Evolutionary conservation across 2,329 filamentous ascomycete genomes (phyloP).

Genomic region (Tolypocladium tundrense): DNA sequence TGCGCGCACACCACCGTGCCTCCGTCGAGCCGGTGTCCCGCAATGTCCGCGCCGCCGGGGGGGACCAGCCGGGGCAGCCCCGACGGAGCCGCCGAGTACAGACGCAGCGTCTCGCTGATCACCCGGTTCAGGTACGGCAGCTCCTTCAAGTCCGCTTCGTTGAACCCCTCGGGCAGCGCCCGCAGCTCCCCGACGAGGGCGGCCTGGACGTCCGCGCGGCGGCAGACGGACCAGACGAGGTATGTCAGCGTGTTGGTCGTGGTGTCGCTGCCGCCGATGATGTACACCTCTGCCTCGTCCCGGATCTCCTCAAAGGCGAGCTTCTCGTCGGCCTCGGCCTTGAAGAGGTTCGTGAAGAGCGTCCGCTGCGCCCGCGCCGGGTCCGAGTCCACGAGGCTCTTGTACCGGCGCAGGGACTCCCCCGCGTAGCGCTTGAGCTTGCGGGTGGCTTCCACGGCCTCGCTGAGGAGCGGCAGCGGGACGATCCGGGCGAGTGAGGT

Average conservation of each 20-base stretch:
- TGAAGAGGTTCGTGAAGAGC: slow-evolving; percentile 25
- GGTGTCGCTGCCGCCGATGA: slow-evolving; percentile 39
- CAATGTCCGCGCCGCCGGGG: slow-evolving; percentile 24
- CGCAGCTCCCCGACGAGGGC: slow-evolving; percentile 23
- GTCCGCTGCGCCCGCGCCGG: slow-evolving; percentile 15
- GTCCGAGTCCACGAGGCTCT: slow-evolving; percentile 9
- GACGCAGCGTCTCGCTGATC: slow-evolving; percentile 33
- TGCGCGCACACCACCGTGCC: slow-evolving; percentile 29
- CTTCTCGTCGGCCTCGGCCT: slow-evolving; percentile 18
- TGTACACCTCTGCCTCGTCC: slow-evolving; percentile 24
- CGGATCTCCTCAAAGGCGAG: slow-evolving; percentile 6
- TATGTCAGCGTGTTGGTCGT: slow-evolving; percentile 38
- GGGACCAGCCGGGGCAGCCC: slow-evolving; percentile 30
- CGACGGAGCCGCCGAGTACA: slow-evolving; percentile 28
- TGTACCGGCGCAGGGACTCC: slow-evolving; percentile 17
- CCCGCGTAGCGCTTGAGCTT: slow-evolving; percentile 13
- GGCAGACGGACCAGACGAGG: slow-evolving; percentile 26
- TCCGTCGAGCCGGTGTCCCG: slow-evolving; percentile 26
- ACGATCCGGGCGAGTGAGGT: slow-evolving; percentile 10
- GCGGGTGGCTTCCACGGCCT: neutral
- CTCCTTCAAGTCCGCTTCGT: slow-evolving; percentile 8
- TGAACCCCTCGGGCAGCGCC: slow-evolving; percentile 16
- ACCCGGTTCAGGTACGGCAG: slow-evolving; percentile 30
- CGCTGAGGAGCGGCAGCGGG: slow-evolving; percentile 12
- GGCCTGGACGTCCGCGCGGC: slow-evolving; percentile 15